phyloP scores from a whole-genome alignment of 176 grass and related monocot species.

The Eleusine indica region DNA sequence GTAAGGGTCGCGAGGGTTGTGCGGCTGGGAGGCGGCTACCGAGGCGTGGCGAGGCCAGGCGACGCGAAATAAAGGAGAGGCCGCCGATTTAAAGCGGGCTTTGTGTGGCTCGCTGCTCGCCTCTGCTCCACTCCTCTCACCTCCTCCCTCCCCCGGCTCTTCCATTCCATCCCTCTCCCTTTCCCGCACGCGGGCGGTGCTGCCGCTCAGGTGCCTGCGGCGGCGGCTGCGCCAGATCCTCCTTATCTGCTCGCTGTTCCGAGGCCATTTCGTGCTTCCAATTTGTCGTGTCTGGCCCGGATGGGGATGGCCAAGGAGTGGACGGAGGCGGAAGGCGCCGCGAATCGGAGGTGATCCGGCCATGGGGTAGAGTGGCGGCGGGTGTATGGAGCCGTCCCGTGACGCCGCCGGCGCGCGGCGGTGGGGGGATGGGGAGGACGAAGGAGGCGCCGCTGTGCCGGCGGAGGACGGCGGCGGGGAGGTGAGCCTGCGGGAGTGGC shows the following conservation, averaged over 20 bases:
- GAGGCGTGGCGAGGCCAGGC: not conserved
- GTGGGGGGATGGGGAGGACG: constrained; percentile 21
- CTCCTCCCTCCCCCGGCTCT: not conserved
- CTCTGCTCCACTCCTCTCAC: constrained; percentile 48
- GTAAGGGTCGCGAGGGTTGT: constrained; percentile 42
- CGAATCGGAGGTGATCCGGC: constrained; percentile 43
- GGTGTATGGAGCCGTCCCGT: constrained; percentile 49
- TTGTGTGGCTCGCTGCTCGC: constrained; percentile 79
- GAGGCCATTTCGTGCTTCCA: not conserved
- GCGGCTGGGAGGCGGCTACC: constrained; percentile 72
- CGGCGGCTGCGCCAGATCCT: constrained; percentile 47
- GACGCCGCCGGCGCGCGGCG: constrained; percentile 18
- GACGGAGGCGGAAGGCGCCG: not conserved
- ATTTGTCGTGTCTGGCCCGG: not conserved
- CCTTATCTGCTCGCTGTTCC: constrained; percentile 40
- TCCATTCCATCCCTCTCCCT: not conserved
- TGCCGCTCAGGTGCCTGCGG: constrained; percentile 16
- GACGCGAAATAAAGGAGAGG: constrained; percentile 32
- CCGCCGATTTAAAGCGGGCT: constrained; percentile 58
- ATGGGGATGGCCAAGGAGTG: constrained; percentile 38
- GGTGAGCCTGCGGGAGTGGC: constrained; percentile 89
- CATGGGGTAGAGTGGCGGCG: constrained; percentile 52
- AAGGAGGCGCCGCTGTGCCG: not conserved
- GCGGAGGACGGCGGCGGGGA: constrained; percentile 50
- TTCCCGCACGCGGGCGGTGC: constrained; percentile 1